Base-by-base conservation (phyloP, 2,329 filamentous ascomycete genomes). In the Paracoccidioides lutzii region DNA sequence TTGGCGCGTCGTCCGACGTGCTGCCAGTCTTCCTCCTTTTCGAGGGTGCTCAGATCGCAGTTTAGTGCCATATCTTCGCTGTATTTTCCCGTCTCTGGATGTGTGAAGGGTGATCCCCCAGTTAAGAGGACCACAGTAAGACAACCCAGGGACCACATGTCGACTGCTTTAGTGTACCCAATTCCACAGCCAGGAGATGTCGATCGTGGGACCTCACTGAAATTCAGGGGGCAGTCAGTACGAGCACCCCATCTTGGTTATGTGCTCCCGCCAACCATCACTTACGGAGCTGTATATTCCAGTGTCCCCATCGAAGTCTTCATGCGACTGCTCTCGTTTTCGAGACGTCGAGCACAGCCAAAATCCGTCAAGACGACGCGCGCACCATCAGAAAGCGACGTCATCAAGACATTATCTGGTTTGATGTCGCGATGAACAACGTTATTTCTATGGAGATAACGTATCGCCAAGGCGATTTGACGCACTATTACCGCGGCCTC, bases 391-490 rank as follows among this genome's bases (percentile, higher is more conserved):
- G 71, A 69, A 53, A 77, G 71, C 1, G 77, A 79, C 0, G 78
- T 78, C 73, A 84, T 75, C 35, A 84, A 71, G 7, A 84, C 76
- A 60, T 84, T 84, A 53, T 84, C 81, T 0, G 80, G 81, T 61
- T 84, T 84, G 51, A 84, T 71, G 61, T 84, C 81, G 37, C 81
- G 73, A 64, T 84, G 81, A 4, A 79, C 79, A 45, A 84, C 78
- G 43, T 75, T 69, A 6, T 73, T 69, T 3, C 70, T 66, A 63
- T 84, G 81, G 0, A 84, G 67, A 61, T 82, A 82, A 14, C 79
- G 68, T n/a, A 83, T 64, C 1, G 78, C 81, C 54, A 79, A 75
- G 7, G 81, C 64, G 3, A 83, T 67, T 61, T 84, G 81, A 49
- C 72, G 69, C 12, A 79, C 66, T 37, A 84, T 78, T 9, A 78